Conservation (phyloP, 225 moss, liverwort and hornwort genomes). For the Physcomitrium patens region DNA sequence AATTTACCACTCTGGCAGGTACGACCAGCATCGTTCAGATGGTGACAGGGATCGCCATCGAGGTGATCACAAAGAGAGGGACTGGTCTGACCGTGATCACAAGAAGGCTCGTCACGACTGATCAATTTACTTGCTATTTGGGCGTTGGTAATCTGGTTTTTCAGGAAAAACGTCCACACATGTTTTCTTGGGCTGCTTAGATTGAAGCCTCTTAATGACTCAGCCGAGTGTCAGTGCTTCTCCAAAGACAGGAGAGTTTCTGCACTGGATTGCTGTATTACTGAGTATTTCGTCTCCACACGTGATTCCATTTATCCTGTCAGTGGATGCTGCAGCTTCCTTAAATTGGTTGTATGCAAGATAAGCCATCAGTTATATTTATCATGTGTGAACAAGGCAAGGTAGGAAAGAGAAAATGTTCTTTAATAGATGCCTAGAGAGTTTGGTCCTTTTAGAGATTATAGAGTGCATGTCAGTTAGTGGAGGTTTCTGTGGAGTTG, state of each 20-base stretch:
- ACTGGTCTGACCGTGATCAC: constrained; percentile 65
- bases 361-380: constrained; percentile 21
- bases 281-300: constrained; percentile 34
- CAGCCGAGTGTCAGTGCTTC: constrained; percentile 22
- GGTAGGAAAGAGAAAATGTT: constrained; percentile 24
- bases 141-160: constrained; percentile 17
- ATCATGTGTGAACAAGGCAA: constrained; percentile 31
- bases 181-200: constrained; percentile 29
- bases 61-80: constrained; percentile 61
- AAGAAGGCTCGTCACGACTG: constrained; percentile 64
- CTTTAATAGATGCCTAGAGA: constrained; percentile 44
- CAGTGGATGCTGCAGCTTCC: constrained; percentile 31
- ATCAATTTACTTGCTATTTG: constrained; percentile 15
- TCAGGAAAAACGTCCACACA: constrained; percentile 33
- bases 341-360: constrained; percentile 35
- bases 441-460: constrained; percentile 48
- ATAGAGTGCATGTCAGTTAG: constrained; percentile 44
- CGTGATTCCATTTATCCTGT: constrained; percentile 21
- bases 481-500: constrained; percentile 40
- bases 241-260: constrained; percentile 33
- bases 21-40: constrained; percentile 55
- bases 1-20: constrained; percentile 36
- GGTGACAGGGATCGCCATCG: constrained; percentile 63
- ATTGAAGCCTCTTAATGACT: constrained; percentile 34
- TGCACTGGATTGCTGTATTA: constrained; percentile 32